Evolutionary conservation across 306 rosid species (phyloP), one percentile per base, ranked within the genome.

Genomic region (Fragaria vesca): DNA sequence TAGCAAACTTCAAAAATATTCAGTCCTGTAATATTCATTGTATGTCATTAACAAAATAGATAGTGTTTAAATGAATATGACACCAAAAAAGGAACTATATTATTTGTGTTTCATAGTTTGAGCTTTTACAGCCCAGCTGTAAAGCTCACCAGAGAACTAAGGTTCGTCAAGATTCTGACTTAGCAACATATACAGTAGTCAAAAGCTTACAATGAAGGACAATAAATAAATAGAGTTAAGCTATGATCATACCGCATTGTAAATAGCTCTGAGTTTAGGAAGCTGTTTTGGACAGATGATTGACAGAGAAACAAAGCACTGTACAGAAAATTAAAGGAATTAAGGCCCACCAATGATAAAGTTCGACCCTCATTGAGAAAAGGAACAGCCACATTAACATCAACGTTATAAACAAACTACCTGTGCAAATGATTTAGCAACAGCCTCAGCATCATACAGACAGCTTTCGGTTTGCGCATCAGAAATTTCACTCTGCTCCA

Each of bases 241-340:
- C 34, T 63, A 54, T 38, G 74, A 69, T 80, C 69, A 60, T 90
- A 95, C 99, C 82, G 93, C 94, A 85, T 85, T 90, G 87, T 88
- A 93, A 72, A 95, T 86, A 76, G 86, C 89, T 86, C 84, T 87
- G 66, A 95, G 81, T 81, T 82, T 89, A 50, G 97, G 91, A 87
- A 93, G 97, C 86, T 89, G 96, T 79, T 93, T 95, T 28, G 99
- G 96, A 84, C 97, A 91, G 81, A 95, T 84, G 80, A 93, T 92
- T 69, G 99, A 93, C 74, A 93, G 87, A 80, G 99, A 95, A 83
- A 95, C 78, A 43, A 85, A 81, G 84, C 93, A 85, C 99, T 95
- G 97, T 88, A 90, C 16, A 55, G 76, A 76, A 75, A 85, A 72
- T 78, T 76, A 63, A 16, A n/a, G 52, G 52, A 85, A 72, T 76